Evolutionary conservation across 169 alveolate genomes (phyloP).

Genomic region (Babesia microti): DNA sequence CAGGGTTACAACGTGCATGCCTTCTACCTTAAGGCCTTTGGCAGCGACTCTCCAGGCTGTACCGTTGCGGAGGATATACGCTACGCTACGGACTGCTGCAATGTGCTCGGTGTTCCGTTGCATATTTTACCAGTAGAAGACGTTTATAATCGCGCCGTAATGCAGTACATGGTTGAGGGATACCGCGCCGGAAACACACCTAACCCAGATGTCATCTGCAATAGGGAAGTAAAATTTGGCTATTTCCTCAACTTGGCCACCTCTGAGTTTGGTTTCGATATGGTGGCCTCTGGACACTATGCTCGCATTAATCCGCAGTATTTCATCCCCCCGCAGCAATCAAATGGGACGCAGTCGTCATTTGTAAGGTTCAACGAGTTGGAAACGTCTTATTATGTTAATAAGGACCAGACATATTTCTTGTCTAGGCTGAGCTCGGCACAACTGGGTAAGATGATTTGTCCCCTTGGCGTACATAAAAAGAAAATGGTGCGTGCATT

Average conservation of each 20-base stretch:
- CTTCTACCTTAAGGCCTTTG: constrained; percentile 45
- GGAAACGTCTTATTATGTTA: constrained; percentile 7
- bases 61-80: constrained; percentile 32
- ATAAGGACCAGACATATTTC: constrained; percentile 62
- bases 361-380: constrained; percentile 12
- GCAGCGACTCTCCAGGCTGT: constrained; percentile 14
- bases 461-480: constrained; percentile 40
- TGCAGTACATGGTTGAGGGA: constrained; percentile 7
- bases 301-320: constrained; percentile 17
- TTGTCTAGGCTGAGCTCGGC: constrained; percentile 34
- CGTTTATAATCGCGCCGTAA: constrained; percentile 34
- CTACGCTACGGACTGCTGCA: constrained; percentile 26
- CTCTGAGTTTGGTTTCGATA: constrained; percentile 32
- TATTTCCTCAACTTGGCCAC: constrained; percentile 34
- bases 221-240: constrained; percentile 53
- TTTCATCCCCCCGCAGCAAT: constrained; percentile 1
- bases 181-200: constrained; percentile 52
- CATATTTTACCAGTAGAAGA: constrained; percentile 54
- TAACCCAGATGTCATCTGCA: constrained; percentile 64
- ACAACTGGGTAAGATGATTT: constrained; percentile 36
- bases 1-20: constrained; percentile 53
- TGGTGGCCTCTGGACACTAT: constrained; percentile 63
- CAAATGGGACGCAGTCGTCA: constrained; percentile 4
- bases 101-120: constrained; percentile 27
- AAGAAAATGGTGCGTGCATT: constrained; percentile 50